phyloP scores from a whole-genome alignment of 108 stramenopile species.

The Stephanodiscus minutulus region DNA sequence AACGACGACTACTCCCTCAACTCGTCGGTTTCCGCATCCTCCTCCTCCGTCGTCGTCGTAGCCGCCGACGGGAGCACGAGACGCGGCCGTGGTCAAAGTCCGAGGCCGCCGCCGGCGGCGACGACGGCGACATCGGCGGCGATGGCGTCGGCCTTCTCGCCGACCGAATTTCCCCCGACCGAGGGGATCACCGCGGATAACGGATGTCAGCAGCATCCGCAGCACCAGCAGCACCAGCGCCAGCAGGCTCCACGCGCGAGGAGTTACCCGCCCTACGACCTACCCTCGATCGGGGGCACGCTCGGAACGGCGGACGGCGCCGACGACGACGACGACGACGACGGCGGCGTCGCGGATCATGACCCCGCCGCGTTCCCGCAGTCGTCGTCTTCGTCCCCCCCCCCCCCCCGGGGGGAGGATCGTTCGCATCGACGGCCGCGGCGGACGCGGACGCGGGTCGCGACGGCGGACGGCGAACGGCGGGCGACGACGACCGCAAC shows the following conservation, averaged over 20 bases:
- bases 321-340: not conserved
- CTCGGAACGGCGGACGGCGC: not conserved
- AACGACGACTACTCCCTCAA: not conserved
- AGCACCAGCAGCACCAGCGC: not conserved
- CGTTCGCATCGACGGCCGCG: not conserved
- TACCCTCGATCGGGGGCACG: constrained; percentile 20
- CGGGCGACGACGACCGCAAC: not conserved
- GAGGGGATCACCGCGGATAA: not conserved
- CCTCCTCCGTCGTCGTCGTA: no score
- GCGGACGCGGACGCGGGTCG: not conserved
- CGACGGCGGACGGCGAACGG: not conserved
- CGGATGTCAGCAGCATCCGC: not conserved
- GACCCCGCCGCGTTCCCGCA: no score
- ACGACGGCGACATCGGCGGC: not conserved
- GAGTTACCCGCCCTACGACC: constrained; percentile 17
- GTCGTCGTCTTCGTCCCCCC: not conserved
- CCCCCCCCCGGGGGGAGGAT: not conserved
- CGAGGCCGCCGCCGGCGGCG: not conserved
- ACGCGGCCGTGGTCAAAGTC: no score
- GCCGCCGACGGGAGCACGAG: no score
- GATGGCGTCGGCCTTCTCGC: no score
- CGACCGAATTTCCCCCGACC: no score
- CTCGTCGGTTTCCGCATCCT: no score
- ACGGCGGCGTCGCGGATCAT: not conserved
- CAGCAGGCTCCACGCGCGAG: not conserved